Conservation (phyloP, 345 rosid genomes). For the Xanthoceras sorbifolium region DNA sequence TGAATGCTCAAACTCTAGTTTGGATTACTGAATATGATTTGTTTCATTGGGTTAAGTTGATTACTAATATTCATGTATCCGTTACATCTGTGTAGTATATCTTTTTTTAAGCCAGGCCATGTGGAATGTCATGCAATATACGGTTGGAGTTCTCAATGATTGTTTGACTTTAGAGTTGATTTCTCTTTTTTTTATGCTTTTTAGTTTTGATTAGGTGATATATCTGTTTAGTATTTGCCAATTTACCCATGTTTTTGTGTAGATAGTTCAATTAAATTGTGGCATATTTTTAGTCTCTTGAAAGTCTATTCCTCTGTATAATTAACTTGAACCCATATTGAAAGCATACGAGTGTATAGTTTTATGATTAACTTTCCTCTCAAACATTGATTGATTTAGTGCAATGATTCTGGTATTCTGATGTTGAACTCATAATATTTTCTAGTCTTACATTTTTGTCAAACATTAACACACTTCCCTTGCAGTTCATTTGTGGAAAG, state of each 20-base stretch:
- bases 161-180: not conserved
- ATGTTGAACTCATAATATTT: not conserved
- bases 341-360: not conserved
- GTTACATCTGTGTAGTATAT: not conserved
- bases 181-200: not conserved
- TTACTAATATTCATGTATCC: not conserved
- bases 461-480: constrained; percentile 9
- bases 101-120: not conserved
- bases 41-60: not conserved
- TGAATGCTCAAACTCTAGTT: constrained; percentile 4
- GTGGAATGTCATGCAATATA: not conserved
- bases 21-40: not conserved
- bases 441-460: not conserved
- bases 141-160: not conserved
- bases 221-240: not conserved
- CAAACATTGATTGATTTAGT: not conserved
- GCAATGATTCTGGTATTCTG: not conserved
- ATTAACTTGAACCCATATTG: not conserved
- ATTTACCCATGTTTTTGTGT: not conserved
- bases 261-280: not conserved
- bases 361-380: no score
- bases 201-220: not conserved
- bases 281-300: not conserved
- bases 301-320: not conserved
- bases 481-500: constrained; percentile 30